Evolutionary conservation across 345 rosid genomes (phyloP).

Genomic region (Aegle marmelos): DNA sequence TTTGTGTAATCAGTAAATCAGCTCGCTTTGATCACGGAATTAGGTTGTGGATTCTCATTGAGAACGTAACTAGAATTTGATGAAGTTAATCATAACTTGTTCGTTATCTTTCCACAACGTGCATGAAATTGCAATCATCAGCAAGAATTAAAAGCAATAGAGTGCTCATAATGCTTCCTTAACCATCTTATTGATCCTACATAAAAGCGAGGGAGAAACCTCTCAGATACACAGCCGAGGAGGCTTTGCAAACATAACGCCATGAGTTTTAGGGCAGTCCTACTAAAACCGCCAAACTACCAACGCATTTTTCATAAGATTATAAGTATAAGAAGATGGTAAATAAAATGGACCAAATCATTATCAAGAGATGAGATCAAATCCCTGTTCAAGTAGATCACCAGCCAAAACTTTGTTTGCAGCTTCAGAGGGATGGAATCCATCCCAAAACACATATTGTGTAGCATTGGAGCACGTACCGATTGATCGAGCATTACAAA

Average conservation of each 20-base stretch:
- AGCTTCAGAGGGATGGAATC: conserved; percentile 92
- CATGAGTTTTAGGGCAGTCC: too few relatives aligned
- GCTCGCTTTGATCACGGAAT: not conserved
- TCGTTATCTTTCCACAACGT: not conserved
- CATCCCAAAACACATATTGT: conserved; percentile 88
- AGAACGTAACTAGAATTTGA: not conserved
- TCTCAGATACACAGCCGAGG: not conserved
- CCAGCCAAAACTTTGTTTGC: conserved; percentile 43
- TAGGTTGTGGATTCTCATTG: not conserved
- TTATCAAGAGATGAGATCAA: conserved; percentile 2
- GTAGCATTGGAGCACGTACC: conserved; percentile 88
- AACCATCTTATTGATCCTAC: conserved; percentile 7
- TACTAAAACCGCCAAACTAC: not conserved
- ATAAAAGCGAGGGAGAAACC: not conserved
- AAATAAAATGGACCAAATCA: not conserved
- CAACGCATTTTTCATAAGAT: not conserved
- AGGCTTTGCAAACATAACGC: not conserved
- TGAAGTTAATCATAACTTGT: not conserved
- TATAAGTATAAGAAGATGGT: conserved; percentile 5
- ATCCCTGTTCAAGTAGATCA: not conserved
- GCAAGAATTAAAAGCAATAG: not conserved
- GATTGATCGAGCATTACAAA: conserved; percentile 59
- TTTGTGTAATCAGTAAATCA: not conserved
- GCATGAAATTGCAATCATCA: not conserved
- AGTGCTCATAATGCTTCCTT: not conserved